Percentiles rank a stretch among this genome's conserved stretches.
These are phyloP conservation scores for Pichia sp. DNA, from an alignment of 1,139 yeast genomes.

Conservation along the genomic window DNA sequence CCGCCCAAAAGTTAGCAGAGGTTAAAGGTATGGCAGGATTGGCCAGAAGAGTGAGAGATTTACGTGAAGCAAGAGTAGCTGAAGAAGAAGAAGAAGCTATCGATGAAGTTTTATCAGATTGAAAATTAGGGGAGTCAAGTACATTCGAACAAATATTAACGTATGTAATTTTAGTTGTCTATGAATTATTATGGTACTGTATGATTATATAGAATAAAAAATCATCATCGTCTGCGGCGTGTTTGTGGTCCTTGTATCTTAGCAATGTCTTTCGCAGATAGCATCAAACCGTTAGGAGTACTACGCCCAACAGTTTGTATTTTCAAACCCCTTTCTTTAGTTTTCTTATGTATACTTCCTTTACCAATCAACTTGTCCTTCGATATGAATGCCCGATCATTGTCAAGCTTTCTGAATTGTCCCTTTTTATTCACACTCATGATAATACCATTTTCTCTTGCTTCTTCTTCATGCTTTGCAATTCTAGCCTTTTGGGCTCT, in stretches of 20 bases:
- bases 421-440: conserved; percentile 64
- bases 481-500: conserved; percentile 51
- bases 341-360: conserved; percentile 30
- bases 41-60: conserved; percentile 62
- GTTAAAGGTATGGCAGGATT: conserved; percentile 64
- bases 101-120: background rate
- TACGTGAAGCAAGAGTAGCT: conserved; percentile 56
- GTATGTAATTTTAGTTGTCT: background rate
- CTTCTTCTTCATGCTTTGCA: conserved; percentile 63
- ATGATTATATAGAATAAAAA: background rate
- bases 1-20: conserved; percentile 81
- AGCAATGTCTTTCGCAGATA: conserved; percentile 66
- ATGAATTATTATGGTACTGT: background rate
- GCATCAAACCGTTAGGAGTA: conserved; percentile 77
- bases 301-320: conserved; percentile 70
- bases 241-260: conserved; percentile 32
- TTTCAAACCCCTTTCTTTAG: conserved; percentile 75
- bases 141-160: background rate
- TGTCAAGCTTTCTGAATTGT: conserved; percentile 48
- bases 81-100: conserved; percentile 26
- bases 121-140: background rate
- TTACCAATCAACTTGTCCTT: conserved; percentile 57
- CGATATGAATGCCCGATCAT: conserved; percentile 52
- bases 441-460: conserved; percentile 84
- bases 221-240: conserved; percentile 1